These are phyloP conservation scores for Casuarina glauca DNA, from an alignment of 306 rosid species.

Conservation along the genomic window DNA sequence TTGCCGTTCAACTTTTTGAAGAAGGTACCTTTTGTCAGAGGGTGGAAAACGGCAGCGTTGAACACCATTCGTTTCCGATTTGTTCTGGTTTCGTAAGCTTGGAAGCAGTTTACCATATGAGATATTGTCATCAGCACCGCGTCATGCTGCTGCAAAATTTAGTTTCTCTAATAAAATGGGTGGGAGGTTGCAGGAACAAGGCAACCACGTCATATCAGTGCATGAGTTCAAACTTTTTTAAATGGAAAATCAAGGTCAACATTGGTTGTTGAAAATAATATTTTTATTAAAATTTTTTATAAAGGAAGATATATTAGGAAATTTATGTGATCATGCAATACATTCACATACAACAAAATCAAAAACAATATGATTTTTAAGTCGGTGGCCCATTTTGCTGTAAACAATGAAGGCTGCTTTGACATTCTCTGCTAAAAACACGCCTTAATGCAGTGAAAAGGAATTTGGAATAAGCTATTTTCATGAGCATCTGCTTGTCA, in stretches of 20 bases:
- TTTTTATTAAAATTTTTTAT: no score
- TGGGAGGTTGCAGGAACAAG: background rate
- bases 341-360: no score
- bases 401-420: background rate
- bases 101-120: background rate
- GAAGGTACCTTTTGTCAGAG: background rate
- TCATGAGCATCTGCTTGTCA: background rate
- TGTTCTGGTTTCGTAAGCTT: background rate
- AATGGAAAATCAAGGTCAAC: no score
- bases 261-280: no score
- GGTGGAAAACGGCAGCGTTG: background rate
- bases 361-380: background rate
- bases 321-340: no score
- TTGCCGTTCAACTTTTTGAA: background rate
- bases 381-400: background rate
- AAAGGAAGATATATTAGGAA: no score
- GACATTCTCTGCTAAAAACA: background rate
- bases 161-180: background rate
- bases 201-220: no score
- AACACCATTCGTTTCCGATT: background rate
- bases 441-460: background rate
- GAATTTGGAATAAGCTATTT: background rate
- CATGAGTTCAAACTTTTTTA: no score
- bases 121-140: background rate
- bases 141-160: conserved; percentile 7